Evolutionary conservation across 2,329 filamentous ascomycete genomes (phyloP), one percentile per base, ranked within the genome.

Genomic region (Hortaea sp.): DNA sequence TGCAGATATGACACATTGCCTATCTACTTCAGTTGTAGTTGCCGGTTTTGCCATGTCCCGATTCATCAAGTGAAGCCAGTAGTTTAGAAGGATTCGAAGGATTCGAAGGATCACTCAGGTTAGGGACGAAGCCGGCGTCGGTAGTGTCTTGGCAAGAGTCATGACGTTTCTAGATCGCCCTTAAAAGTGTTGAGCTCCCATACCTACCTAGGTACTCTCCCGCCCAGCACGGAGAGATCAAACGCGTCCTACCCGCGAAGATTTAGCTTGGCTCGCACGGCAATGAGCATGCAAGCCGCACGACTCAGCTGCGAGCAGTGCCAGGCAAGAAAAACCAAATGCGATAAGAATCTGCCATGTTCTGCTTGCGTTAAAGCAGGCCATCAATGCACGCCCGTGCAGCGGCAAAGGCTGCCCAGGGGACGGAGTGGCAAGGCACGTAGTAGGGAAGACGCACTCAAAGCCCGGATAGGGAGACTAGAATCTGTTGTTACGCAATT

Each of bases 261-360:
- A 20, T 20, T 20, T 20, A 20, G 20, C 20, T 20, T 20, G 20
- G 32, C 32, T 35, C n/a, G 9, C 32, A 9, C 32, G 32, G 5
- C 6, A 7, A 37, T 43, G 42, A 35, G 13, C 20, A 20, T 38
- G 13, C 32, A 28, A 12, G 20, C 27, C 20, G 43, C 29, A 7
- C 28, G 30, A 38, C 38, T 45, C 30, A 45, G 37, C 7, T 51
- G 49, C 39, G 41, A 48, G 39, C 42, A 51, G 42, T 51, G 49
- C 35, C 43, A 47, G 34, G 42, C 39, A 7, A 27, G 49, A 20
- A 51, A 51, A 30, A 51, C 47, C 37, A 48, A 49, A 32, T 51
- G 49, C 49, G 49, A 51, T 41, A 51, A 49, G 39, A 46, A 42
- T 6, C 41, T 44, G 7, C 49, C 49, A 29, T 51, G 49, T 28